phyloP scores from a whole-genome alignment of 106 monocot genomes.

The Allium fistulosum region DNA sequence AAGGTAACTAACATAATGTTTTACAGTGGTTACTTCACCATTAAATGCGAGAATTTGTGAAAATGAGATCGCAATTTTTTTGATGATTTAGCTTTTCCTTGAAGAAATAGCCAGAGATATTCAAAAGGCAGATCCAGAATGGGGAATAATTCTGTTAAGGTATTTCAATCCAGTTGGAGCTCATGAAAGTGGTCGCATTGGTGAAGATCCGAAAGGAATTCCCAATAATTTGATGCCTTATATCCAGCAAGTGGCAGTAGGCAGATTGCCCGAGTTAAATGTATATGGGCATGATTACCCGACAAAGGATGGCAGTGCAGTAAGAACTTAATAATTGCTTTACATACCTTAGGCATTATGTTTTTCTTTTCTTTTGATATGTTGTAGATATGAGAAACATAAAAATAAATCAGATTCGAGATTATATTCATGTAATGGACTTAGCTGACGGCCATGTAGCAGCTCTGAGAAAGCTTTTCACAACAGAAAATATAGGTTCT shows the following conservation, averaged over 20 bases:
- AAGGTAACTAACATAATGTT: conserved; percentile 28
- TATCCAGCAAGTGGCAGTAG: conserved; percentile 81
- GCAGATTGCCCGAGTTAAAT: conserved; percentile 63
- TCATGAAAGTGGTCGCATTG: conserved; percentile 82
- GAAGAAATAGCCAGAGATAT: conserved; percentile 83
- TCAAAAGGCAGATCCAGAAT: conserved; percentile 66
- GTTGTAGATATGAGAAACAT: neutral
- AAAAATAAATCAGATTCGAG: conserved; percentile 40
- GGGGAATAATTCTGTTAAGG: conserved; percentile 68
- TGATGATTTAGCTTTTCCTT: conserved; percentile 53
- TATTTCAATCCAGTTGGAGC: conserved; percentile 93
- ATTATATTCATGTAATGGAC: conserved; percentile 83
- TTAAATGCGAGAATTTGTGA: too few species aligned
- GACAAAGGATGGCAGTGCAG: conserved; percentile 81
- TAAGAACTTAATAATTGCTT: conserved; percentile 18
- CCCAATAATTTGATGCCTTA: conserved; percentile 92
- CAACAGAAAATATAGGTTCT: conserved; percentile 42
- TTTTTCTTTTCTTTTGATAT: neutral
- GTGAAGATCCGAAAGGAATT: conserved; percentile 84
- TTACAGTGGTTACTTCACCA: too few species aligned
- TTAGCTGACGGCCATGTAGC: conserved; percentile 80
- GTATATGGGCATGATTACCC: conserved; percentile 86
- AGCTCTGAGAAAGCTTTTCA: conserved; percentile 69
- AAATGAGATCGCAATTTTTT: neutral
- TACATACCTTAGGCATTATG: neutral